Percentiles rank a stretch among this genome's conserved stretches.
phyloP scores from a whole-genome alignment of 768 basidiomycete species.

The Filobasidium floriforme region DNA sequence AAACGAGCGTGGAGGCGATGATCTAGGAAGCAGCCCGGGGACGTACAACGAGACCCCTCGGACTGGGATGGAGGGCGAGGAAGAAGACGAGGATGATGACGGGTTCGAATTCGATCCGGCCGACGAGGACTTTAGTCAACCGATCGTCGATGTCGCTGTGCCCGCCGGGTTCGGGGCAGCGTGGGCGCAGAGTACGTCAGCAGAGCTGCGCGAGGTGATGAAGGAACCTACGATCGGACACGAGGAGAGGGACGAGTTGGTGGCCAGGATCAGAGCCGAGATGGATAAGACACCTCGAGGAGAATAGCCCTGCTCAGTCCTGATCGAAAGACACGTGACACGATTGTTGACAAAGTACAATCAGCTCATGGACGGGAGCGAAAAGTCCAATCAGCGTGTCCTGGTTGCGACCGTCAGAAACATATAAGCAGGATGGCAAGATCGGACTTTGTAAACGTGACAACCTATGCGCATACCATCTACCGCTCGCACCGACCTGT shows the following conservation, averaged over 20 bases:
- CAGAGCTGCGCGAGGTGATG: not conserved
- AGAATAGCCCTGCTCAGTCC: no score
- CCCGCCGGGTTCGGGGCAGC: not conserved
- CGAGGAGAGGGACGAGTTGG: not conserved
- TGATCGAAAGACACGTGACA: no score
- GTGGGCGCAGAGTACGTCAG: not conserved
- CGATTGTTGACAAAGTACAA: no score
- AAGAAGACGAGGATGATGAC: not conserved
- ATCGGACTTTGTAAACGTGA: no score
- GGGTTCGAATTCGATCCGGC: not conserved
- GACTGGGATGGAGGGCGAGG: not conserved
- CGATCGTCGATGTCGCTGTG: slow-evolving; percentile 1
- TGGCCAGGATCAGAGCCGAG: not conserved
- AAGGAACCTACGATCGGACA: not conserved
- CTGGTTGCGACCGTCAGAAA: no score
- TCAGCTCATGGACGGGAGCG: no score
- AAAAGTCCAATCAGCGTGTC: no score
- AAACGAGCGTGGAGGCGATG: not conserved
- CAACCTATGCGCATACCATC: no score
- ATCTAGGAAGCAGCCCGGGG: not conserved
- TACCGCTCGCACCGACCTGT: no score
- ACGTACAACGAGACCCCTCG: not conserved
- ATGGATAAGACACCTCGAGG: not conserved
- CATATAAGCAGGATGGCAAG: no score
- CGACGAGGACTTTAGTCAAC: not conserved